Conservation (phyloP, 768 basidiomycete species). For the Termitomyces sp. region DNA sequence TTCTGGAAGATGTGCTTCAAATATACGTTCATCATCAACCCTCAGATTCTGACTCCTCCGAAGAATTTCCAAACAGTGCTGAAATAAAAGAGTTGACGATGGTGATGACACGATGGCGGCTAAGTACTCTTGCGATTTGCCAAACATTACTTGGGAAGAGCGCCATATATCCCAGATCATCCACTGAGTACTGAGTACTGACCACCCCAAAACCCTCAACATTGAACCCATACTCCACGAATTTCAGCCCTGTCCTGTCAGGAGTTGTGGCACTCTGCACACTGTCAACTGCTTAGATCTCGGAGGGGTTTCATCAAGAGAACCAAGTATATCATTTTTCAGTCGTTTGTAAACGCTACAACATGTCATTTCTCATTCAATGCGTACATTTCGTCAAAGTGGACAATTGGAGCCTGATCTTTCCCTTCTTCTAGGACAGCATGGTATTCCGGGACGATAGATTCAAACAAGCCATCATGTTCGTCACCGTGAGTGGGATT, state of each 20-base stretch:
- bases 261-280: neutral
- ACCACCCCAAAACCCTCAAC: too few relatives aligned
- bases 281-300: neutral
- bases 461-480: constrained; percentile 12
- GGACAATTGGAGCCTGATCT: constrained; percentile 12
- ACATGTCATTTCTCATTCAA: constrained; percentile 6
- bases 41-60: constrained; percentile 56
- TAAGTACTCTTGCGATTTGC: constrained; percentile 75
- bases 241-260: neutral
- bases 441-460: constrained; percentile 11
- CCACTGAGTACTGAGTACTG: too few relatives aligned
- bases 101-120: constrained; percentile 78
- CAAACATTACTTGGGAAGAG: constrained; percentile 62
- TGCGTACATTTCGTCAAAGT: constrained; percentile 17
- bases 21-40: constrained; percentile 91
- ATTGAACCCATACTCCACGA: too few relatives aligned
- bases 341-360: neutral
- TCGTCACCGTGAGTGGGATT: constrained; percentile 12
- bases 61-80: constrained; percentile 67
- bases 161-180: too few relatives aligned
- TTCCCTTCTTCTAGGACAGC: constrained; percentile 13
- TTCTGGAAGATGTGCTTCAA: constrained; percentile 61
- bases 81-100: constrained; percentile 49
- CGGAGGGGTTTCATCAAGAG: neutral
- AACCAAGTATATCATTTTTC: neutral